Base-by-base conservation (phyloP, 352 stramenopile species). In the Phytopythium litorale region DNA sequence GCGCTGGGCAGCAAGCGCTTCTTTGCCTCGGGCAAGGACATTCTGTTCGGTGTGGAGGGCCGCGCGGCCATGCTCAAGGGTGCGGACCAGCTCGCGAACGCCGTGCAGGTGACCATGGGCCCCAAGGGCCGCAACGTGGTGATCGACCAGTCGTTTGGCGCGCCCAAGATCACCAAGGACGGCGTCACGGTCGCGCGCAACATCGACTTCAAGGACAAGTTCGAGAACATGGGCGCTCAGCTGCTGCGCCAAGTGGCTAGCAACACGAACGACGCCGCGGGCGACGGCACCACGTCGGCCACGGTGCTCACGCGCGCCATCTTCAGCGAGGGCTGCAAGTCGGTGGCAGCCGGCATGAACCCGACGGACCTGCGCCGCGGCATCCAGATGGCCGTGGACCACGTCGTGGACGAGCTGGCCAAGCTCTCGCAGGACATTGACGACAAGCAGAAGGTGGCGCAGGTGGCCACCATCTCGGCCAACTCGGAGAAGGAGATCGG, bases 41-140 rank as follows among this genome's bases (percentile, higher is more conserved):
- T 99, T 71, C 97, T 97, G 75, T 99, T 99, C 78, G 97, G 98
- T 55, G 96, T 99, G 32, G 97, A 97, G 64, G 97, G 97, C 64
- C 90, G 98, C 55, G 96, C 97, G 46, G 86, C 95, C 55, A 99
- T 99, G 98, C 87, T 99, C 53, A 97, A 92, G 63, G 98, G 98
- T 67, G 98, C 99, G 4, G 94, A 99, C 83, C 85, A 98, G 69
- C 84, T 99, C 60, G 97, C 98, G 18, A 98, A 99, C 84, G 97
- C 97, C 65, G 98, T 99, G 60, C 96, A 99, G 82, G 97, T 99
- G 54, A 99, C 98, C 46, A 89, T 99, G 69, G 98, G 98, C 57
- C 98, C 98, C 37, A 99, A 99, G 84, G 98, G 98, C 72, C 96
- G 98, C 65, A 99, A 99, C 84, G 98, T 98, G 38, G 97, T 99